phyloP scores from a whole-genome alignment of 2,329 filamentous ascomycete species.

The Knufia petricola region DNA sequence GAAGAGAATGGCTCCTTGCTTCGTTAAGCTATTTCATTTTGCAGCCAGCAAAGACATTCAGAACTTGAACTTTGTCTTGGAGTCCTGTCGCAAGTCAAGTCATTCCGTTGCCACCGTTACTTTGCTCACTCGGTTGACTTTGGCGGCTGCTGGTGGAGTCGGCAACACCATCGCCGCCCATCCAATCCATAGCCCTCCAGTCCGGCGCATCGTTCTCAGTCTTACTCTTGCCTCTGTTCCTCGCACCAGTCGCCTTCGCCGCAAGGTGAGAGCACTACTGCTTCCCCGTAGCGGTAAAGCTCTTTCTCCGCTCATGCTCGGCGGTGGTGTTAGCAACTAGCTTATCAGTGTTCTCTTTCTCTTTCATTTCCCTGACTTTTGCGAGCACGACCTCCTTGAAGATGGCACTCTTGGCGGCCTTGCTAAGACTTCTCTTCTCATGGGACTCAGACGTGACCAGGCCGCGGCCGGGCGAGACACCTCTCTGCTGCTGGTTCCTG shows the following conservation, averaged over 20 bases:
- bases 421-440: slow-evolving; percentile 43
- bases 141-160: too few species aligned
- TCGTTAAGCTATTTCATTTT: too few species aligned
- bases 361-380: slow-evolving; percentile 87
- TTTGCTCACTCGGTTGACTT: too few species aligned
- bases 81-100: neutral
- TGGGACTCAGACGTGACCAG: slow-evolving; percentile 27
- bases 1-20: too few species aligned
- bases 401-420: slow-evolving; percentile 59
- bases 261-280: slow-evolving; percentile 4
- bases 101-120: neutral
- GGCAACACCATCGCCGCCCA: too few species aligned
- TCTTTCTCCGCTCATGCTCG: slow-evolving; percentile 27
- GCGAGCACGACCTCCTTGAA: slow-evolving; percentile 91
- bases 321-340: slow-evolving; percentile 49
- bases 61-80: too few species aligned
- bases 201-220: neutral
- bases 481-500: slow-evolving; percentile 21
- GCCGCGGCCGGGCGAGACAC: slow-evolving; percentile 22
- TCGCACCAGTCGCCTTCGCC: neutral
- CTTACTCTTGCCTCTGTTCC: neutral
- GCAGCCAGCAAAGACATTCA: too few species aligned
- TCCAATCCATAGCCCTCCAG: too few species aligned
- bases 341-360: slow-evolving; percentile 66
- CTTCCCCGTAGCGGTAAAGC: slow-evolving; percentile 10